Percentiles rank a stretch among this genome's conserved stretches.
Evolutionary conservation across 2,329 filamentous ascomycete genomes (phyloP).

Genomic region (Paecilomyces fulvus): DNA sequence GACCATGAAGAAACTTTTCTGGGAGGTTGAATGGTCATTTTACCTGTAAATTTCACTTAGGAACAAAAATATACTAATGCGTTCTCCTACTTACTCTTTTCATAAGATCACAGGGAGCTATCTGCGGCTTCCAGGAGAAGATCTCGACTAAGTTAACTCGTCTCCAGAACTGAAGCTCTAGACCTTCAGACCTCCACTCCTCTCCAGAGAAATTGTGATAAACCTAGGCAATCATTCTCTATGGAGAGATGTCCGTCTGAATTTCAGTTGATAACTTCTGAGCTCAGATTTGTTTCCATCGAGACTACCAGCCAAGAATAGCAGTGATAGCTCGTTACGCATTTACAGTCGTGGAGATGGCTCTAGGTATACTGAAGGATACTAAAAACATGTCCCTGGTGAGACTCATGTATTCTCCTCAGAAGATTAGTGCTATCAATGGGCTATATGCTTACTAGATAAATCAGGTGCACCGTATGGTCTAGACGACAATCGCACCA

Average conservation of each 20-base stretch:
- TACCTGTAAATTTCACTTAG: too few species aligned
- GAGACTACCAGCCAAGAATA: background rate
- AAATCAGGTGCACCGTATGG: conserved; percentile 44
- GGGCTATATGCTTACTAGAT: conserved; percentile 5
- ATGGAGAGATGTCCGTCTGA: background rate
- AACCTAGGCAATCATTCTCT: background rate
- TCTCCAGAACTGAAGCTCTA: background rate
- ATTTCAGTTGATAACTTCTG: background rate
- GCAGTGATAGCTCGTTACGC: background rate
- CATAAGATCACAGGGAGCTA: too few species aligned
- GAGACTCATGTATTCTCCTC: conserved; percentile 17
- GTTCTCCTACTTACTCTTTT: too few species aligned
- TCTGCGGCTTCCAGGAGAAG: background rate
- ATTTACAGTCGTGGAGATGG: conserved; percentile 41
- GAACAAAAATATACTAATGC: too few species aligned
- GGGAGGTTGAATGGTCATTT: too few species aligned
- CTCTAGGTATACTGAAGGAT: conserved; percentile 66
- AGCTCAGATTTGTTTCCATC: background rate
- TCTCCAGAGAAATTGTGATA: background rate
- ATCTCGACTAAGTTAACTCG: background rate
- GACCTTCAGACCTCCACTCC: background rate
- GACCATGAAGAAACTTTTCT: too few species aligned
- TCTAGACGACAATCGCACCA: conserved; percentile 50
- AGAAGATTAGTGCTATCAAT: background rate
- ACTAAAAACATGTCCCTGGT: conserved; percentile 65